These are phyloP conservation scores for Helminthosporium solani DNA, from an alignment of 2,329 filamentous ascomycete species.

Conservation along the genomic window DNA sequence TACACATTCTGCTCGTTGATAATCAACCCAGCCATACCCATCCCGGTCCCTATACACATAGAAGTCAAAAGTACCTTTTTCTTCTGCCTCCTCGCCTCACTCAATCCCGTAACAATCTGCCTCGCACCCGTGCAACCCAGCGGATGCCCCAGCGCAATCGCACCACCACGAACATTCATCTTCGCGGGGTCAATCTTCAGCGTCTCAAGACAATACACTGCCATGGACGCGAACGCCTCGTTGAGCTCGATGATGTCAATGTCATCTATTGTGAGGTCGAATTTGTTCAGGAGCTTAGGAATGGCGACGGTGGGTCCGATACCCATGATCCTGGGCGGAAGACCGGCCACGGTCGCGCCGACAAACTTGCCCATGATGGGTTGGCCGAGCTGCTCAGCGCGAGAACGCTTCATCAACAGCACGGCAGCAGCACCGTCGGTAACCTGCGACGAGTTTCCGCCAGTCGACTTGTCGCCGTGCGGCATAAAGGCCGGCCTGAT, in stretches of 20 bases:
- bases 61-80: conserved; percentile 90
- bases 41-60: conserved; percentile 76
- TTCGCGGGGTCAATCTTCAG: conserved; percentile 71
- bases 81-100: conserved; percentile 78
- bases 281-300: conserved; percentile 79
- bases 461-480: conserved; percentile 82
- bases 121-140: conserved; percentile 75
- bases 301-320: conserved; percentile 75
- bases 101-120: conserved; percentile 87
- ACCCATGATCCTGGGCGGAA: conserved; percentile 94
- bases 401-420: conserved; percentile 91
- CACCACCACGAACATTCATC: conserved; percentile 79
- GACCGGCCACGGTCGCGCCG: conserved; percentile 83
- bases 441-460: conserved; percentile 91
- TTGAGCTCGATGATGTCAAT: conserved; percentile 92
- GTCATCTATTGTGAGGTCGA: conserved; percentile 75
- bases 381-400: conserved; percentile 80
- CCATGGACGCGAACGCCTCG: conserved; percentile 98
- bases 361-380: conserved; percentile 95
- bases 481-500: conserved; percentile 87
- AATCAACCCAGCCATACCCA: conserved; percentile 67
- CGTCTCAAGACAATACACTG: conserved; percentile 77
- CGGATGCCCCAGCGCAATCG: conserved; percentile 80
- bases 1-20: conserved; percentile 58
- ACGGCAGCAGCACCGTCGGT: conserved; percentile 92